Evolutionary conservation across 2,329 filamentous ascomycete genomes (phyloP).

Genomic region (Penicillium sp.): DNA sequence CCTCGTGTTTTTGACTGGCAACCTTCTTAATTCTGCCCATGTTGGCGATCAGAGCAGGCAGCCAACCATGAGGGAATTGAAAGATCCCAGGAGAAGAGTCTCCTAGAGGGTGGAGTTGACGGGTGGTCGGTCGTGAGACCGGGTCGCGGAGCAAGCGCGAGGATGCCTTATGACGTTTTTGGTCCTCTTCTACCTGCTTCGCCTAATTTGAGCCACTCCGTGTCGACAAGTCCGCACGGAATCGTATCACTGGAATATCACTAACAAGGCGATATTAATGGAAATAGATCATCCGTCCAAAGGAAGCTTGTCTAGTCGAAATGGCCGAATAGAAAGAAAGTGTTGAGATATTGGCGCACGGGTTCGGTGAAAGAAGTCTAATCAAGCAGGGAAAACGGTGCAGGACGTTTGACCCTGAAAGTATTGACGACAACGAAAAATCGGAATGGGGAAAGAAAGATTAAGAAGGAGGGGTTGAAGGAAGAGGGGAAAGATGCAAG

Average conservation of each 20-base stretch:
- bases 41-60: constrained; percentile 32
- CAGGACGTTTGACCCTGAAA: constrained; percentile 40
- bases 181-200: constrained; percentile 27
- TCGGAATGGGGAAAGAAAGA: background rate
- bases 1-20: constrained; percentile 53
- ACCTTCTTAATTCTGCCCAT: constrained; percentile 57
- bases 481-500: constrained; percentile 8
- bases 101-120: constrained; percentile 27
- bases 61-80: constrained; percentile 43
- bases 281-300: background rate
- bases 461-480: constrained; percentile 15
- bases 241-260: background rate
- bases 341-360: constrained; percentile 23
- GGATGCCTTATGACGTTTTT: constrained; percentile 42
- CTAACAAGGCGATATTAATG: background rate
- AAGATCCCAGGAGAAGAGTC: constrained; percentile 27
- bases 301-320: background rate
- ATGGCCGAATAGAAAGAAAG: constrained; percentile 20
- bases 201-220: constrained; percentile 26
- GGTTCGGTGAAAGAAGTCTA: constrained; percentile 24
- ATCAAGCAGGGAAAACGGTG: constrained; percentile 38
- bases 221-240: background rate
- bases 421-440: constrained; percentile 16
- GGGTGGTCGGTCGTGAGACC: constrained; percentile 27
- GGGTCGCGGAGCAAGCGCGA: constrained; percentile 32